Evolutionary conservation across 352 stramenopile genomes (phyloP).

Genomic region (Pythium coloratum): DNA sequence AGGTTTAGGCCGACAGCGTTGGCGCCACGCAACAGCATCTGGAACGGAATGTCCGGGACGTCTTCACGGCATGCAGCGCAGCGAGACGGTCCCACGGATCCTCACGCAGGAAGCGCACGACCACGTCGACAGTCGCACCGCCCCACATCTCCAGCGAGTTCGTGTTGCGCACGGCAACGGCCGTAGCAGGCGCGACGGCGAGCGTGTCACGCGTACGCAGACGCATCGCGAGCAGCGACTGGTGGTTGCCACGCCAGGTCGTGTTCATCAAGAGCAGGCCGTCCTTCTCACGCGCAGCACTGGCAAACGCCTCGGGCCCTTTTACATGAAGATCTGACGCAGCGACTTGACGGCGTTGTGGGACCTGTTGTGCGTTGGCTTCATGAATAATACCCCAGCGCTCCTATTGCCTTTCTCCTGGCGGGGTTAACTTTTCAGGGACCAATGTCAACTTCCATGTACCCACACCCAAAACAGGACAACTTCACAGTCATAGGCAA

Average conservation of each 20-base stretch:
- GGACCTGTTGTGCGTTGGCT: constrained; percentile 32
- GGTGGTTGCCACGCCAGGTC: constrained; percentile 97
- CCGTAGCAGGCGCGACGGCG: constrained; percentile 93
- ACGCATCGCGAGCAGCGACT: constrained; percentile 96
- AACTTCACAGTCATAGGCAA: too few relatives aligned
- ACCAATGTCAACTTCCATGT: too few relatives aligned
- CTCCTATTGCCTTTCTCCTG: too few relatives aligned
- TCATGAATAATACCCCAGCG: too few relatives aligned
- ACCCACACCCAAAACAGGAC: too few relatives aligned
- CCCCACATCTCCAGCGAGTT: constrained; percentile 98
- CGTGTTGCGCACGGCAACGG: constrained; percentile 90
- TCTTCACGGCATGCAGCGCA: constrained; percentile 75
- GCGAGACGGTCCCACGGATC: constrained; percentile 95
- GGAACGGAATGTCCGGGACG: constrained; percentile 97
- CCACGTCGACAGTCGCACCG: constrained; percentile 97
- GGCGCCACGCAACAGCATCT: constrained; percentile 96
- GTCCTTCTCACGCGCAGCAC: constrained; percentile 93
- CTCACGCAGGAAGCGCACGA: constrained; percentile 97
- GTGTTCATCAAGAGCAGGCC: constrained; percentile 97
- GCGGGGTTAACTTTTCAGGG: too few relatives aligned
- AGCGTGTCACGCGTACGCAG: constrained; percentile 96
- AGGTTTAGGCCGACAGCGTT: constrained; percentile 95
- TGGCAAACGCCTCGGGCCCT: constrained; percentile 97
- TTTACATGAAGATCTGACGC: constrained; percentile 91
- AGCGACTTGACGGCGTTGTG: constrained; percentile 51